Evolutionary conservation across 208 protist genomes (phyloP).

Genomic region (Crithidia fasciculata): DNA sequence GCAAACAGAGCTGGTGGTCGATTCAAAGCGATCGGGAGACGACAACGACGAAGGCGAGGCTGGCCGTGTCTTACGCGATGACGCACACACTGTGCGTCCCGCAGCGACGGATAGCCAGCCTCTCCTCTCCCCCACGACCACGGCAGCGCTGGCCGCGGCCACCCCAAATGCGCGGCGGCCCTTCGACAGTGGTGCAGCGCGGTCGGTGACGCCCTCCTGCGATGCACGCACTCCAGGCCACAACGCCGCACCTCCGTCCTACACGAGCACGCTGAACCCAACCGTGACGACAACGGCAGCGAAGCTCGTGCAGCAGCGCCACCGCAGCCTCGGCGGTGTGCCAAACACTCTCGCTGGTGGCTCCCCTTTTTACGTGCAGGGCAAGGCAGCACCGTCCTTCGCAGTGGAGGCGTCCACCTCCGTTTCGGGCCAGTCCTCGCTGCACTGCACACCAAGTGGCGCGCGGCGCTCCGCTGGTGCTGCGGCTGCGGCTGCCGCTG

Average conservation of each 20-base stretch:
- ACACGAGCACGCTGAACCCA: not conserved
- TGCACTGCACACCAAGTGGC: conserved; percentile 29
- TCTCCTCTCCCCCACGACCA: not conserved
- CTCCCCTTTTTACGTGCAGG: conserved; percentile 14
- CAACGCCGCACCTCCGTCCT: not conserved
- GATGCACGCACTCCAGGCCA: conserved; percentile 22
- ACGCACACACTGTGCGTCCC: not conserved
- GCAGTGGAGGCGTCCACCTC: not conserved
- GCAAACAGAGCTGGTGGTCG: not conserved
- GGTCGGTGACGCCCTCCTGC: not conserved
- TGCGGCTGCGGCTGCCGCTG: conserved; percentile 2
- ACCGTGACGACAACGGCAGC: not conserved
- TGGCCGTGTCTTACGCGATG: not conserved
- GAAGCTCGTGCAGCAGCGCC: conserved; percentile 15
- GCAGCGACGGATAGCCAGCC: not conserved
- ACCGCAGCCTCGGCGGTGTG: conserved; percentile 5
- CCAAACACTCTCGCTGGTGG: not conserved
- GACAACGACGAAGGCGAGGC: too few relatives aligned
- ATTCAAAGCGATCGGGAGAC: not conserved
- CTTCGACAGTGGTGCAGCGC: not conserved
- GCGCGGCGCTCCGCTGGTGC: conserved; percentile 18
- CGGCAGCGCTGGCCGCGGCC: not conserved
- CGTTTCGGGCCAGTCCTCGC: conserved; percentile 10
- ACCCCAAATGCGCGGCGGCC: conserved; percentile 1
- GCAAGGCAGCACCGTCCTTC: not conserved